Evolutionary conservation across 768 basidiomycete species (phyloP), one percentile per base, ranked within the genome.

Genomic region (Suillus tomentosus): DNA sequence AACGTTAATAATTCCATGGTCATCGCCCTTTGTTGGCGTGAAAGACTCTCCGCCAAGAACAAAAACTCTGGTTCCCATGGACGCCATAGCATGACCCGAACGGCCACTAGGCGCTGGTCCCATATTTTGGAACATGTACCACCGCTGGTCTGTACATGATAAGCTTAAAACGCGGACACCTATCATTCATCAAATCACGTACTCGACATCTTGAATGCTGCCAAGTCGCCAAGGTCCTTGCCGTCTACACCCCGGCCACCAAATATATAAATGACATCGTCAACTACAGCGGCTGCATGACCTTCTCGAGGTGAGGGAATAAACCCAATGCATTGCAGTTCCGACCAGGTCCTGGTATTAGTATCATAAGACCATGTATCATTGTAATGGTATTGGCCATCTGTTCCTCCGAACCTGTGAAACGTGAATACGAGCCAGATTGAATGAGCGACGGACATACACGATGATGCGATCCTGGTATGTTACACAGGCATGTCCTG

Each of bases 81-180:
- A 88, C 8, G 96, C 94, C 95, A 99, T 96, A n/a, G 96, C 93
- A 77, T 99, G 97, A 2, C 97, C 97, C 10, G 94, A 96, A 58
- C 97, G 85, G 3, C 94, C 93, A 47, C 83, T 89, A 1, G 97
- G 97, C 17, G 94, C 86, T 19, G 96, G 96, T 0, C 97, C 97
- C 97, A 99, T 99, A 73, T 98, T 97, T 77, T 98, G 95, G 81
- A 99, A 99, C 94, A 96, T 99, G 79, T 96, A 99, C 97, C 97
- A 99, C 69, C 97, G 85, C 72, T 95, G 93, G 77, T 95, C 96
- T 98, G 73, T 37, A 59, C 4, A 19, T 55, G 61, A 15, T 2
- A 64, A 36, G 7, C 62, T 75, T 62, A 74, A 65, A 54, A 43
- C 40, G 19, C 11, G 31, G 55, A 65, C 48, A 36, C 60, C 68